Conservation (phyloP, 495 filamentous ascomycete species). For the Xylaria sp. region DNA sequence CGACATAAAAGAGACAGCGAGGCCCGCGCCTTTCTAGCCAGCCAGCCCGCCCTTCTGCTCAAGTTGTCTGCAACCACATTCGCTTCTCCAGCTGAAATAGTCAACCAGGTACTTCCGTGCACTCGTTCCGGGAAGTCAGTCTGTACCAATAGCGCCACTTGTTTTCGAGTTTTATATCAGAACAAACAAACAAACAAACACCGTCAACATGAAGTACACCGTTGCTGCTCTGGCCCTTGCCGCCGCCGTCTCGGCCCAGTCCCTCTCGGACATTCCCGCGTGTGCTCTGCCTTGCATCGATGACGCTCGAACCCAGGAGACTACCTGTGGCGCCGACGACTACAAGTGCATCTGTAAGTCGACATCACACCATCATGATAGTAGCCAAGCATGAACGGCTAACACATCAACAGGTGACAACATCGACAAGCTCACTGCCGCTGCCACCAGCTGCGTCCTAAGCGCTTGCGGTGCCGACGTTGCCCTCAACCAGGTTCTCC, state of each 20-base stretch:
- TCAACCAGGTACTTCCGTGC: conserved; percentile 1
- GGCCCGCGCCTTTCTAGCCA: background rate
- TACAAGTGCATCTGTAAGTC: conserved; percentile 50
- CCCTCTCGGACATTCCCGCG: conserved; percentile 41
- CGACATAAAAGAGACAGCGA: conserved; percentile 19
- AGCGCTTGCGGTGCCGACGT: conserved; percentile 41
- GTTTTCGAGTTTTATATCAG: background rate
- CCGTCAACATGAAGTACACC: conserved; percentile 49
- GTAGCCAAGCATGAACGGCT: conserved; percentile 1
- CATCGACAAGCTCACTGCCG: conserved; percentile 38
- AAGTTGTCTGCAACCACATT: conserved; percentile 16
- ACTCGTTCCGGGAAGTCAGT: conserved; percentile 10
- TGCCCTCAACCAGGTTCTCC: conserved; percentile 48
- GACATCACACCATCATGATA: background rate
- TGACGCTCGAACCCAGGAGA: conserved; percentile 36
- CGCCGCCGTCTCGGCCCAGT: conserved; percentile 43
- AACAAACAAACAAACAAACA: background rate
- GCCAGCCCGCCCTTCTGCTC: background rate
- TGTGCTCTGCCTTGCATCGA: conserved; percentile 50
- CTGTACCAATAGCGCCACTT: conserved; percentile 4
- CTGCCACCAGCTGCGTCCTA: conserved; percentile 49
- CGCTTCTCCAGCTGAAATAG: conserved; percentile 15
- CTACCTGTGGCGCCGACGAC: conserved; percentile 44
- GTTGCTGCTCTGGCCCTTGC: conserved; percentile 40
- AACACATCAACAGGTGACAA: conserved; percentile 35